Evolutionary conservation across 2,329 filamentous ascomycete genomes (phyloP), one percentile per base, ranked within the genome.

Genomic region (Diaporthe citriasiana): DNA sequence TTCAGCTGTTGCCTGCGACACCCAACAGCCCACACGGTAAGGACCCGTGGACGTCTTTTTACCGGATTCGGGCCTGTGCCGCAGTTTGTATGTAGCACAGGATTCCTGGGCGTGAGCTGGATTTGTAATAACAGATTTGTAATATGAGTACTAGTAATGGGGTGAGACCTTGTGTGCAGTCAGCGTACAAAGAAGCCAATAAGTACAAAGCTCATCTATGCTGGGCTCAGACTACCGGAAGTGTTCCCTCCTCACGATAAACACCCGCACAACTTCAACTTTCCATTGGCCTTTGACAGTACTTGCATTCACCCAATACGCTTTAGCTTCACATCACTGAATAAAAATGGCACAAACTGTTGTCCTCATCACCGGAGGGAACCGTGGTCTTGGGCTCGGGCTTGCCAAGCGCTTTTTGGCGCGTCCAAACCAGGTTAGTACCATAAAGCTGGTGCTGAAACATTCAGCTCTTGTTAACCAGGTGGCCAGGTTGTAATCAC

Each of bases 341-440:
- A 50, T 22, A 50, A 30, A 4, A 40, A 74, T 74, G 73, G 51
- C 70, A 35, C 70, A 42, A 8, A 75, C 19, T 19, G 30, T 50
- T 45, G 65, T 75, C 42, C 68, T 79, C 17, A 78, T 81, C 59
- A 80, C 79, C 3, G 79, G 79, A 53, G 77, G 78, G 7, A 81
- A 80, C 70, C 70, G 79, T 73, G 79, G 79, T 70, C 69, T 82
- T 10, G 80, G 80, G 12, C 59, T 69, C 13, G 79, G 77, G 1
- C 71, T 82, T 7, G 13, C 79, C 45, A 73, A 76, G 66, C 55
- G 59, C 3, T 71, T 59, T 57, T 70, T 70, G 76, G 76, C 45
- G 6, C 33, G 35, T 22, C 59, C 71, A 8, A 66, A 66, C 60
- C 45, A 74, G 70, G 66, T 56, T 56, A 35, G 51, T 57, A 13